phyloP scores from a whole-genome alignment of 2,329 filamentous ascomycete genomes.

The Microcyclosporella mali region DNA sequence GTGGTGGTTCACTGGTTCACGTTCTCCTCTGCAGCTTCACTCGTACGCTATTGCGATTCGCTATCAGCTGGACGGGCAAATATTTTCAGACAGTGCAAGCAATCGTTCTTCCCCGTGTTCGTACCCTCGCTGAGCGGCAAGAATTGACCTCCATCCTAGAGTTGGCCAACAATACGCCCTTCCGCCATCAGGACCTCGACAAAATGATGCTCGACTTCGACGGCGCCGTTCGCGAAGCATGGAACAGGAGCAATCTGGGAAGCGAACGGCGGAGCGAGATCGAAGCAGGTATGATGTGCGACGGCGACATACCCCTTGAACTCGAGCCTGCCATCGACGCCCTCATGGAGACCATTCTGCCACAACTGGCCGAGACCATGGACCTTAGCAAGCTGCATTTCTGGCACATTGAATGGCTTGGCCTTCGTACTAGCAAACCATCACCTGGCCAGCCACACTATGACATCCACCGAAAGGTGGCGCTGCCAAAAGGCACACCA shows the following conservation, averaged over 20 bases:
- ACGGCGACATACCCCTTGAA: slow-evolving; percentile 46
- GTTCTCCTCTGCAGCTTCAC: slow-evolving; percentile 69
- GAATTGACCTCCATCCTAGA: slow-evolving; percentile 51
- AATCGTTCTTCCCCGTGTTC: slow-evolving; percentile 15
- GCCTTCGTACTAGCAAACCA: slow-evolving; percentile 28
- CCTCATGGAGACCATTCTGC: slow-evolving; percentile 47
- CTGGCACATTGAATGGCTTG: slow-evolving; percentile 63
- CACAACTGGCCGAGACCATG: slow-evolving; percentile 52
- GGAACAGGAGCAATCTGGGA: slow-evolving; percentile 40
- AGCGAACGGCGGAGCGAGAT: slow-evolving; percentile 42
- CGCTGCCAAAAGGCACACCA: slow-evolving; percentile 30
- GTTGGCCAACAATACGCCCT: slow-evolving; percentile 42
- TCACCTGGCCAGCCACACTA: slow-evolving; percentile 44
- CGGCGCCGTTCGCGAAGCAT: slow-evolving; percentile 57
- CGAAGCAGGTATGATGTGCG: slow-evolving; percentile 50
- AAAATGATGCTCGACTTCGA: slow-evolving; percentile 53
- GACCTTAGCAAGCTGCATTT: slow-evolving; percentile 67
- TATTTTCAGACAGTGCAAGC: slow-evolving; percentile 19
- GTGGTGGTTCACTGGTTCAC: slow-evolving; percentile 27
- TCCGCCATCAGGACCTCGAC: slow-evolving; percentile 43
- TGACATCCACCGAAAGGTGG: slow-evolving; percentile 51
- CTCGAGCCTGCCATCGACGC: slow-evolving; percentile 44
- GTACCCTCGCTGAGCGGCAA: slow-evolving; percentile 49
- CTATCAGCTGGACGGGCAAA: slow-evolving; percentile 55
- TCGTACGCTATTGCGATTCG: slow-evolving; percentile 63